phyloP scores from a whole-genome alignment of 257 asterid genomes.

The Lycium ferocissimum region DNA sequence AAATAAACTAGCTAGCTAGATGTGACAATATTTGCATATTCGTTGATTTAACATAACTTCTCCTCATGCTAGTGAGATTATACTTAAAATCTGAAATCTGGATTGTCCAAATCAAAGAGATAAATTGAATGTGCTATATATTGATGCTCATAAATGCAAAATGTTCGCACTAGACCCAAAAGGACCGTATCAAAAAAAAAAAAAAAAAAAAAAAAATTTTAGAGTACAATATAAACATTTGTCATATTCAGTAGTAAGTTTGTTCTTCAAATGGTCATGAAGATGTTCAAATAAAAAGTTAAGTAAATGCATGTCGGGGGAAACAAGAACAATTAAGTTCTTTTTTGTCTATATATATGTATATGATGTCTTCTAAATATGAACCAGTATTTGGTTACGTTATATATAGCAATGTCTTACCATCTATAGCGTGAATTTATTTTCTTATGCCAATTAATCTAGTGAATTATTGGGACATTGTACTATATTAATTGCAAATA shows the following conservation, averaged over 20 bases:
- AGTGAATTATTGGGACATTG: neutral
- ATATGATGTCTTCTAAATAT: neutral
- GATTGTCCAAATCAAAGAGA: neutral
- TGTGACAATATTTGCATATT: neutral
- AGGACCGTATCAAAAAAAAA: too few relatives aligned
- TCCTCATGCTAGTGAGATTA: neutral
- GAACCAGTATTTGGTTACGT: neutral
- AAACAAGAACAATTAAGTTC: neutral
- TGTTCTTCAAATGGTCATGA: too few relatives aligned
- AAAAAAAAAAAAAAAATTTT: too few relatives aligned
- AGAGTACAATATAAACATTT: too few relatives aligned
- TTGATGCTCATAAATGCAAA: too few relatives aligned
- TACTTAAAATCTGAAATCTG: neutral
- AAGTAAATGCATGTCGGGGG: neutral
- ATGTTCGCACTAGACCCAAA: too few relatives aligned
- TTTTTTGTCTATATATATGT: neutral
- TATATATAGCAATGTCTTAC: neutral
- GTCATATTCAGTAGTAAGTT: too few relatives aligned
- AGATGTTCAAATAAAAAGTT: too few relatives aligned
- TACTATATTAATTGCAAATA: neutral
- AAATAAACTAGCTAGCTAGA: too few relatives aligned
- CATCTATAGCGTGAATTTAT: neutral
- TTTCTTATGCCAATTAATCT: neutral
- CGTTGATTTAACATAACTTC: neutral
- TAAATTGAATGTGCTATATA: too few relatives aligned